phyloP scores from a whole-genome alignment of 805 yeast species.

The Dipodascus geniculatus region DNA sequence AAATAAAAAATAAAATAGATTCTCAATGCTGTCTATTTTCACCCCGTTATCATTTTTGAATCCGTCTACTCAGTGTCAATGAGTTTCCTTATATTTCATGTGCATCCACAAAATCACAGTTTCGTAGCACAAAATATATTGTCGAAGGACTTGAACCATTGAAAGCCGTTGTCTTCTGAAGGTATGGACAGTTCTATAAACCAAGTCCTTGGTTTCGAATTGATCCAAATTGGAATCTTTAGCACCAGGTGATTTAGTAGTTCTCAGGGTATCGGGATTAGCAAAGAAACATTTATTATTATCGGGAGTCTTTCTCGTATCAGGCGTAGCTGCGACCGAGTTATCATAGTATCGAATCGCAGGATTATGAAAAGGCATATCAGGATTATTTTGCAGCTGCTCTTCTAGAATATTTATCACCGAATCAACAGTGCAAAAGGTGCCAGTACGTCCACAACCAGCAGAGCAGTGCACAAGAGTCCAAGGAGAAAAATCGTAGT shows the following conservation, averaged over 20 bases:
- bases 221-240: neutral
- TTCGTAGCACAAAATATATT: slow-evolving; percentile 65
- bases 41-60: neutral
- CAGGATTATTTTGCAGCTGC: neutral
- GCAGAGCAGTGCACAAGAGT: slow-evolving; percentile 86
- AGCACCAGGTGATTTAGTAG: neutral
- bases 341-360: neutral
- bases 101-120: slow-evolving; percentile 29
- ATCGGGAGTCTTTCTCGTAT: neutral
- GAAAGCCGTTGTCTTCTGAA: slow-evolving; percentile 67
- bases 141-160: slow-evolving; percentile 77
- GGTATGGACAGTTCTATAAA: slow-evolving; percentile 50
- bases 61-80: slow-evolving; percentile 12
- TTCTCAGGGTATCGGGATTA: neutral
- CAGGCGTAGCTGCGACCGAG: neutral
- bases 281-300: neutral
- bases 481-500: slow-evolving; percentile 25
- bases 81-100: slow-evolving; percentile 15
- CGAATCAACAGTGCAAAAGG: slow-evolving; percentile 41
- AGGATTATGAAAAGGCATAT: neutral
- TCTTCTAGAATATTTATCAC: slow-evolving; percentile 31
- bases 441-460: slow-evolving; percentile 96
- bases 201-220: slow-evolving; percentile 34
- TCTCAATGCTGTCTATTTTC: neutral
- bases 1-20: neutral